Base-by-base conservation (phyloP, 352 stramenopile species). In the Halophytophthora polymorphica region DNA sequence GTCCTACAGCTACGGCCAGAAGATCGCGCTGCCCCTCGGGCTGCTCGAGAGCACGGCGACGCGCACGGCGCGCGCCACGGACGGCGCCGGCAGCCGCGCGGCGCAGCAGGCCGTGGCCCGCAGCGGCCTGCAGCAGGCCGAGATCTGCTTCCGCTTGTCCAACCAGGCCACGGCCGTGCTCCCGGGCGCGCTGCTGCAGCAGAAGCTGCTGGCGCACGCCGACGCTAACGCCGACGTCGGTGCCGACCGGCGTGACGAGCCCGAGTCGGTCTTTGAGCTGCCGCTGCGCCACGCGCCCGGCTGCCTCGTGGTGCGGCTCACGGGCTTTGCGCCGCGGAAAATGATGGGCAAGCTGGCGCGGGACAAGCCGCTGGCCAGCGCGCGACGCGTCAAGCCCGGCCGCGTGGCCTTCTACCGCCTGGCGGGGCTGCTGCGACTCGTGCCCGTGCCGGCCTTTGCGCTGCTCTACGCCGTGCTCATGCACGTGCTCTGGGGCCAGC, bases 1-100 rank as follows among this genome's bases (percentile, higher is more conserved):
- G 51, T 53, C 75, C 2, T 94, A 94, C 49, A 75, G 80, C 49
- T 94, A 91, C 57, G 79, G 81, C 35, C 83, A 94, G 60, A 88
- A 88, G 58, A 94, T 94, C 62, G 81, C 80, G 22, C 37, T 94
- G 36, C 76, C 81, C 13, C 56, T 84, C 31, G 72, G 66, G 13
- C 47, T 93, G 25, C 53, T 93, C 31, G 76, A 89, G 41, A 78
- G 66, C 44, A 65, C 58, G 15, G 67, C 68, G 10, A 65, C 63
- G 19, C 58, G 58, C 21, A 45, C 48, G 4, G 61, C 58, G 14
- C 40, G 17, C 19, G 50, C 40, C 2, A 50, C 28, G 2, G 43
- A 49, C 14, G 33, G 11, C n/a, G 37, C 19, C 8, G 45, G 43
- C 22, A 63, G 46, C 28, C 19, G 17, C 18, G 38, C 25, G 39